These are phyloP conservation scores for Boeremia lycopersici DNA, from an alignment of 2,329 filamentous ascomycete species.

Conservation along the genomic window DNA sequence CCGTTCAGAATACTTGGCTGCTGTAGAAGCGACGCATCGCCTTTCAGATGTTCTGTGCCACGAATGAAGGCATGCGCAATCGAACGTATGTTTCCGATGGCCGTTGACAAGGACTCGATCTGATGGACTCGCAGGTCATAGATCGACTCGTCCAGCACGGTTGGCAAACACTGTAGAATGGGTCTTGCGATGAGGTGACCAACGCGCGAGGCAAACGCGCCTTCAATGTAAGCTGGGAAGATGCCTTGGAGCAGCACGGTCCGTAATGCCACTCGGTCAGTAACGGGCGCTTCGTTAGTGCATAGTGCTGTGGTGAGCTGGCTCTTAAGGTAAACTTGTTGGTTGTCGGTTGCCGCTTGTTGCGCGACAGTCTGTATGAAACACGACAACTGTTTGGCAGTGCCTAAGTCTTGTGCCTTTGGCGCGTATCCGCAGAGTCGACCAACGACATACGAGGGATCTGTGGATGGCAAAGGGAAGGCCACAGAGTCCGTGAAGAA, in stretches of 20 bases:
- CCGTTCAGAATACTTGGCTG: conserved; percentile 49
- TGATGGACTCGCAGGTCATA: conserved; percentile 54
- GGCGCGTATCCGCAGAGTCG: conserved; percentile 64
- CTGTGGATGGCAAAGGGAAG: conserved; percentile 65
- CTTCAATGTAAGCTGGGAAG: conserved; percentile 63
- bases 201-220: conserved; percentile 51
- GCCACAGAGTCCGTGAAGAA: conserved; percentile 66
- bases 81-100: conserved; percentile 45
- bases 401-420: conserved; percentile 56
- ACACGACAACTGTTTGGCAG: conserved; percentile 60
- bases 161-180: conserved; percentile 55
- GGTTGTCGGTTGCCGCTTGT: conserved; percentile 62
- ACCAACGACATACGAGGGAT: conserved; percentile 68
- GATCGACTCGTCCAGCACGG: conserved; percentile 52
- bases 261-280: conserved; percentile 54
- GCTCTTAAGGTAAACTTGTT: conserved; percentile 61
- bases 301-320: conserved; percentile 60
- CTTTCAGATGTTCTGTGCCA: conserved; percentile 46
- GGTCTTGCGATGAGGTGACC: conserved; percentile 61
- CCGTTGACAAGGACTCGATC: conserved; percentile 44
- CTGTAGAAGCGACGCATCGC: conserved; percentile 43
- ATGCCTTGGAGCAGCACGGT: conserved; percentile 60
- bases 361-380: conserved; percentile 66
- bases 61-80: conserved; percentile 48
- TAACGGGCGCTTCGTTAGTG: conserved; percentile 51